phyloP scores from a whole-genome alignment of 1,284 basidiomycete genomes.

The Leccinum pallidistipes region DNA sequence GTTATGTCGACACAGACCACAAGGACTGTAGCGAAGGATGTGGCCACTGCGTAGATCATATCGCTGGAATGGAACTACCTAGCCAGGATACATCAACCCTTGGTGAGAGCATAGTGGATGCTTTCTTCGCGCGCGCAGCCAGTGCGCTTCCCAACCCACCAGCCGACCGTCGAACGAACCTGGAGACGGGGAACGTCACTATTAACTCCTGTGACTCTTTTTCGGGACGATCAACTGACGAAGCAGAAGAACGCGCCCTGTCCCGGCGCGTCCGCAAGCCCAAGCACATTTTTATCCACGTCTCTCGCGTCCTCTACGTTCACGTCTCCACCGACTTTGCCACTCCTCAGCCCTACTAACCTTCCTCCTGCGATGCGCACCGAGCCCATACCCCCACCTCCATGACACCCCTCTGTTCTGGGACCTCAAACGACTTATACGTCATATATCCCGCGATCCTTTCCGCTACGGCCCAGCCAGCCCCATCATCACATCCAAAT shows the following conservation, averaged over 20 bases:
- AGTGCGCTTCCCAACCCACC: slow-evolving; percentile 54
- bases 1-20: slow-evolving; percentile 44
- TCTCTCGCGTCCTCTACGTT: slow-evolving; percentile 20
- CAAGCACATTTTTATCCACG: slow-evolving; percentile 15
- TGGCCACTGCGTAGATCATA: slow-evolving; percentile 58
- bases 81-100: slow-evolving; percentile 17
- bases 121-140: slow-evolving; percentile 64
- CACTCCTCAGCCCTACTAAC: slow-evolving; percentile 21
- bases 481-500: slow-evolving; percentile 75
- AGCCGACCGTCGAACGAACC: slow-evolving; percentile 39
- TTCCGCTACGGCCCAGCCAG: slow-evolving; percentile 55
- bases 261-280: not conserved
- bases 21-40: slow-evolving; percentile 62
- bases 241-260: slow-evolving; percentile 32
- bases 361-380: slow-evolving; percentile 30
- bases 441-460: slow-evolving; percentile 70
- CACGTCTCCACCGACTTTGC: slow-evolving; percentile 21
- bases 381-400: slow-evolving; percentile 56
- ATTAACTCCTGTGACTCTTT: slow-evolving; percentile 43
- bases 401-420: slow-evolving; percentile 45
- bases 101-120: slow-evolving; percentile 47
- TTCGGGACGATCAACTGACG: slow-evolving; percentile 19
- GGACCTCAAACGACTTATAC: slow-evolving; percentile 73
- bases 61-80: slow-evolving; percentile 45
- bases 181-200: slow-evolving; percentile 47